Base-by-base conservation (phyloP, 345 rosid genomes). In the Geranium brycei region DNA sequence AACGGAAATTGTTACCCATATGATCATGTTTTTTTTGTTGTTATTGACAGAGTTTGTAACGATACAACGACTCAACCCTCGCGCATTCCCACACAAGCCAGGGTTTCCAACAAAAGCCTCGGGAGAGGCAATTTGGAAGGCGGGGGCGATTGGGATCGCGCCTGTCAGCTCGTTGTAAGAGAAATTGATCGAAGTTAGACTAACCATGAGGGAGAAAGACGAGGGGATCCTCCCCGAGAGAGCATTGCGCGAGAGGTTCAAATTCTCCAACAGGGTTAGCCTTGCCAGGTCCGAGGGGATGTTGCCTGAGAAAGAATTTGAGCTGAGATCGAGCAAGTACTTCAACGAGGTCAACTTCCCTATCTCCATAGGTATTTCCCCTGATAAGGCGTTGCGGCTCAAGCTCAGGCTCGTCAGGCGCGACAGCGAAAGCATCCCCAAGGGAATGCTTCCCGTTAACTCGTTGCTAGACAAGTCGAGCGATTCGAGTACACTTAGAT, bases 361-460 rank as follows among this genome's bases (percentile, higher is more conserved):
- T 19, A 60, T 14, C 35, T 28, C 35, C 35, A 16, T 16, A 1
- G 71, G 68, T 31, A 72, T 68, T 23, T 71, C 31, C 2, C 80
- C 66, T 8, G 31, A 77, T 31, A 30, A 23, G 28, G 28, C 28
- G 28, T 23, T 23, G 28, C 28, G 28, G 28, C 28, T 23, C 28
- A 23, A 23, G 28, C 28, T 23, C 28, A 23, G 28, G 28, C 28
- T 23, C 28, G 28, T 23, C 28, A 23, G 28, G 28, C 28, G 28
- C 28, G 28, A 23, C 28, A 23, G 28, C 28, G 28, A 23, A 0
- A 23, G 28, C 28, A 23, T 23, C 28, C 28, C 28, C 28, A 23
- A 23, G 28, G 28, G 28, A 2, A 23, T 23, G 28, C 28, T 23
- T 23, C 28, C 28, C 28, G 28, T 23, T 2, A 23, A 23, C 28